Percentiles rank a stretch among this genome's conserved stretches.
Evolutionary conservation across 2,329 filamentous ascomycete genomes (phyloP).

Genomic region (Hymenoscyphus salicellus): DNA sequence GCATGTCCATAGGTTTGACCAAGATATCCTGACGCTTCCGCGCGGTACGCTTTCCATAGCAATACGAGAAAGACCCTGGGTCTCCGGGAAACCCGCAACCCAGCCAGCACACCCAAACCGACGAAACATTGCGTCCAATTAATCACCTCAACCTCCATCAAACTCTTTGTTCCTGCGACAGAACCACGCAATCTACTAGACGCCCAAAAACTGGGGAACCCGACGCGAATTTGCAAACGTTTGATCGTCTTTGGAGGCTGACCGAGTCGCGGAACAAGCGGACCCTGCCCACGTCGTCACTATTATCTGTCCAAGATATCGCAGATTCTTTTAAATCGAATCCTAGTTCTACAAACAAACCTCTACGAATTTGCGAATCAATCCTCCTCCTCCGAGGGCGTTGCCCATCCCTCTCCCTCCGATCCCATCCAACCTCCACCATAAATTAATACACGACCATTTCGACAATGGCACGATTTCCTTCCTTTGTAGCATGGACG

Average conservation of each 20-base stretch:
- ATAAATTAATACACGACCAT: constrained; percentile 24
- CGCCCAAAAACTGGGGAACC: constrained; percentile 10
- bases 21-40: constrained; percentile 9
- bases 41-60: constrained; percentile 2
- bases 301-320: constrained; percentile 6
- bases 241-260: constrained; percentile 22
- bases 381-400: constrained; percentile 9
- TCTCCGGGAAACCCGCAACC: constrained; percentile 2
- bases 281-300: constrained; percentile 14
- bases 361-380: background rate
- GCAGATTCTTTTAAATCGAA: background rate
- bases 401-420: constrained; percentile 12
- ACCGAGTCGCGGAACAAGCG: constrained; percentile 9
- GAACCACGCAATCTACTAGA: background rate
- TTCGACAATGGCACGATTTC: constrained; percentile 33
- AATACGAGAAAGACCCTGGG: background rate
- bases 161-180: background rate
- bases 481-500: constrained; percentile 27
- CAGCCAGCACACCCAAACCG: background rate
- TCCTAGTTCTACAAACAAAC: background rate
- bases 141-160: constrained; percentile 1
- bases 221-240: constrained; percentile 12
- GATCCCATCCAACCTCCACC: background rate
- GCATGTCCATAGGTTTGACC: constrained; percentile 1
- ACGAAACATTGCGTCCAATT: constrained; percentile 11